phyloP scores from a whole-genome alignment of 805 yeast genomes.

The Kodamaea jinghongensis region DNA sequence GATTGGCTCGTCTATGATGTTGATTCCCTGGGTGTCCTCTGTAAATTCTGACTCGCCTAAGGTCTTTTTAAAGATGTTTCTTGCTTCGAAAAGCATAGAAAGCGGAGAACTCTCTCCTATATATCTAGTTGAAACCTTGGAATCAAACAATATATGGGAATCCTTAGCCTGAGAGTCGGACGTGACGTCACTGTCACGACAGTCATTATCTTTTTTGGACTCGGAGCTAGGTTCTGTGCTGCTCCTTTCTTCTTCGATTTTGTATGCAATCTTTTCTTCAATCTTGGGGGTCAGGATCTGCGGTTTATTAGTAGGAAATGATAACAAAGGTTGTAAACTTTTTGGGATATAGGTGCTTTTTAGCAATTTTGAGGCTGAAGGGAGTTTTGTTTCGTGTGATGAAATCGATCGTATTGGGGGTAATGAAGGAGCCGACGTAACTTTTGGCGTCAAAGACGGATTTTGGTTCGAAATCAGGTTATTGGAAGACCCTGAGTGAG shows the following conservation, averaged over 20 bases:
- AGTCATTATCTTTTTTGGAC: not conserved
- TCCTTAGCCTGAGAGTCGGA: constrained; percentile 3
- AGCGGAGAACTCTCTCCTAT: constrained; percentile 44
- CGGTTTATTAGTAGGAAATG: constrained; percentile 11
- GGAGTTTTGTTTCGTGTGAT: constrained; percentile 7
- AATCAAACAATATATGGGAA: constrained; percentile 29
- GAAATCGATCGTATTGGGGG: constrained; percentile 6
- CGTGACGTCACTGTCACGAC: constrained; percentile 6
- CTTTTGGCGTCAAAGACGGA: not conserved
- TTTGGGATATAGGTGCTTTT: constrained; percentile 13
- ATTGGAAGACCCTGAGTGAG: constrained; percentile 2
- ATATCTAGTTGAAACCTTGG: constrained; percentile 34
- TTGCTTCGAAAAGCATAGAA: constrained; percentile 38
- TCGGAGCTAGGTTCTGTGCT: too few species aligned
- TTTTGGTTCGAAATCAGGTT: not conserved
- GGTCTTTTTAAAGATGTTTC: constrained; percentile 32
- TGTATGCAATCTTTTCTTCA: not conserved
- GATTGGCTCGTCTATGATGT: constrained; percentile 36
- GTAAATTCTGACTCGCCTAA: constrained; percentile 35
- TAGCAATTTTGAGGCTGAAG: constrained; percentile 6
- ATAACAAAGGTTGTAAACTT: constrained; percentile 14
- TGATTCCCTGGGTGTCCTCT: constrained; percentile 35
- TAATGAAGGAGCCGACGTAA: not conserved
- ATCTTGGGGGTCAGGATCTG: not conserved
- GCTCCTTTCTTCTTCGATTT: constrained; percentile 4